phyloP scores from a whole-genome alignment of 2,329 filamentous ascomycete species.

The Penicillium sp. region DNA sequence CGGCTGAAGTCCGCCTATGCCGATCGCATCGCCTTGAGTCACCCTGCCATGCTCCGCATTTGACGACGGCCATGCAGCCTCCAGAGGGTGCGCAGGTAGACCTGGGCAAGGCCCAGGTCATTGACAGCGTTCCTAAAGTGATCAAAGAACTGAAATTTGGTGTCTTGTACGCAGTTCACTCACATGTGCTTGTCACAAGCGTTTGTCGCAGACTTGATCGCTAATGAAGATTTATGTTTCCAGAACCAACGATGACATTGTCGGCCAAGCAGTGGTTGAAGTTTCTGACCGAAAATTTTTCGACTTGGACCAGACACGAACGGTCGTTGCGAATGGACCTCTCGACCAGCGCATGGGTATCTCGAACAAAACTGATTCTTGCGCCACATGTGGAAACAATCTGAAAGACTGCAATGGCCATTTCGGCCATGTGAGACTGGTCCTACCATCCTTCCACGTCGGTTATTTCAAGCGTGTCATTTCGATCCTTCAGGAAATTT shows the following conservation, averaged over 20 bases:
- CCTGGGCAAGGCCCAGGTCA: conserved; percentile 77
- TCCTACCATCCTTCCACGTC: conserved; percentile 90
- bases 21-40: conserved; percentile 28
- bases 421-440: conserved; percentile 89
- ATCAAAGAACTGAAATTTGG: conserved; percentile 94
- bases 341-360: conserved; percentile 86
- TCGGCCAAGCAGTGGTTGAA: conserved; percentile 91
- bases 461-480: conserved; percentile 94
- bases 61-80: conserved; percentile 43
- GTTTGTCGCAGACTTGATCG: conserved; percentile 14
- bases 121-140: conserved; percentile 83
- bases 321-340: conserved; percentile 76
- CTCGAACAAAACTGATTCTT: conserved; percentile 76
- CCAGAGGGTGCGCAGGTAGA: conserved; percentile 48
- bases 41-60: conserved; percentile 39
- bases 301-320: conserved; percentile 77
- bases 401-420: conserved; percentile 88
- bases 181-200: conserved; percentile 2
- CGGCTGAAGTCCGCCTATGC: conserved; percentile 21
- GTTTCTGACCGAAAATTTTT: conserved; percentile 93
- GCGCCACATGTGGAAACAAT: conserved; percentile 78
- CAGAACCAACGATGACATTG: conserved; percentile 88
- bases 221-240: conserved; percentile 16
- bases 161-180: conserved; percentile 64
- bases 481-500: conserved; percentile 88